These are phyloP conservation scores for Pogostemon cablin DNA, from an alignment of 257 asterid species.

Conservation along the genomic window DNA sequence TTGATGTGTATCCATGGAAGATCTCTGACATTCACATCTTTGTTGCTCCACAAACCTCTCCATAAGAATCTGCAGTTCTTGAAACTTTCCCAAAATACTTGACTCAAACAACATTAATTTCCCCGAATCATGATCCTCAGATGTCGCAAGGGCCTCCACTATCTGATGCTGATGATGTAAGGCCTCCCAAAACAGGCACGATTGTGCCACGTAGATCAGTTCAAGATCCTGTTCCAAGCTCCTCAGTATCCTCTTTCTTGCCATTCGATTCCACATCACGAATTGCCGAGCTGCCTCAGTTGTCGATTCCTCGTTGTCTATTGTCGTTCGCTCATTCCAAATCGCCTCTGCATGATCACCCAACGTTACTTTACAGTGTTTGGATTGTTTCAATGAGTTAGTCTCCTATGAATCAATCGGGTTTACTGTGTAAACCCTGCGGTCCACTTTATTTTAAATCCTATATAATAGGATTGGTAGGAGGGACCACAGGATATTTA, in stretches of 20 bases:
- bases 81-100: slow-evolving; percentile 42
- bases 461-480: too few relatives aligned
- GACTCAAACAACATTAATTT: slow-evolving; percentile 27
- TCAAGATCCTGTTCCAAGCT: slow-evolving; percentile 63
- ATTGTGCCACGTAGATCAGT: slow-evolving; percentile 60
- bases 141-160: slow-evolving; percentile 41
- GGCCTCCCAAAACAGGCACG: slow-evolving; percentile 68
- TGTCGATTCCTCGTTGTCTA: neutral
- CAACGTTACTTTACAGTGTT: too few relatives aligned
- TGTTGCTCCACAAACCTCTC: slow-evolving; percentile 61
- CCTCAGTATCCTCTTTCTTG: slow-evolving; percentile 41
- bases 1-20: slow-evolving; percentile 35
- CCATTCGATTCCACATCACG: slow-evolving; percentile 29
- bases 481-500: too few relatives aligned
- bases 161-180: slow-evolving; percentile 52
- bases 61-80: slow-evolving; percentile 44
- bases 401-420: too few relatives aligned
- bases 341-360: slow-evolving; percentile 44
- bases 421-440: too few relatives aligned
- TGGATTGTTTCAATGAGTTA: too few relatives aligned
- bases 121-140: neutral
- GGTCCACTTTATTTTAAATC: too few relatives aligned
- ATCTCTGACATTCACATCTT: slow-evolving; percentile 33
- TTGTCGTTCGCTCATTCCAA: slow-evolving; percentile 25
- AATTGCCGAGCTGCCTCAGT: neutral